These are phyloP conservation scores for Dujonia santamariae DNA, from an alignment of 1,139 yeast species.

Conservation along the genomic window DNA sequence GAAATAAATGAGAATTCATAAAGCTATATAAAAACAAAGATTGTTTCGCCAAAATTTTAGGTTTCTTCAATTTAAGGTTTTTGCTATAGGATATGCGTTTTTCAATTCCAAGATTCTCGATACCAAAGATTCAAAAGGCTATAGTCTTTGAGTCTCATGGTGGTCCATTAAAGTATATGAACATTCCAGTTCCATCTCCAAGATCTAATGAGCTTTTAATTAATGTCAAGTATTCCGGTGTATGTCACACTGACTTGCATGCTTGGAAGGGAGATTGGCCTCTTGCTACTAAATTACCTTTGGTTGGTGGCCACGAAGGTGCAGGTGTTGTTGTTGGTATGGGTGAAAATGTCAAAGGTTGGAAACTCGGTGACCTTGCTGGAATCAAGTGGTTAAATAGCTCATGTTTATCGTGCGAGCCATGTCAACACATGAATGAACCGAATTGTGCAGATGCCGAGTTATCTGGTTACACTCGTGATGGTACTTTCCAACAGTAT, in stretches of 20 bases:
- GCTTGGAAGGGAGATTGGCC: conserved; percentile 80
- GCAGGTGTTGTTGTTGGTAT: conserved; percentile 77
- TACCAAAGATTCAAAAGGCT: conserved; percentile 70
- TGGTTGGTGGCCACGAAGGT: conserved; percentile 86
- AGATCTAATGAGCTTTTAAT: conserved; percentile 57
- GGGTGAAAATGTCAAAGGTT: conserved; percentile 66
- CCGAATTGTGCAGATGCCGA: conserved; percentile 68
- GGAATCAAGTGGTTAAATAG: conserved; percentile 76
- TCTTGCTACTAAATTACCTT: conserved; percentile 58
- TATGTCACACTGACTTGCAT: conserved; percentile 68
- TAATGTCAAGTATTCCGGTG: conserved; percentile 65
- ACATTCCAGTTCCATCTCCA: conserved; percentile 63
- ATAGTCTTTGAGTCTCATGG: conserved; percentile 67
- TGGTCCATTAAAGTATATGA: conserved; percentile 61
- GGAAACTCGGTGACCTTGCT: conserved; percentile 73
- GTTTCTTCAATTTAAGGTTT: too few species aligned
- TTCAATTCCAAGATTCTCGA: conserved; percentile 11
- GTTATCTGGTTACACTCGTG: conserved; percentile 76
- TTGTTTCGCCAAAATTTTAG: too few species aligned
- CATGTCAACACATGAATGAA: conserved; percentile 65
- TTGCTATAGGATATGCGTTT: too few species aligned
- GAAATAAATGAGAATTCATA: too few species aligned
- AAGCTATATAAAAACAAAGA: too few species aligned
- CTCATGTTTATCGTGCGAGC: conserved; percentile 72
- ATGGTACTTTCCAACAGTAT: conserved; percentile 82